Evolutionary conservation across 306 rosid species (phyloP), one percentile per base, ranked within the genome.

Genomic region (Castanopsis chinensis): DNA sequence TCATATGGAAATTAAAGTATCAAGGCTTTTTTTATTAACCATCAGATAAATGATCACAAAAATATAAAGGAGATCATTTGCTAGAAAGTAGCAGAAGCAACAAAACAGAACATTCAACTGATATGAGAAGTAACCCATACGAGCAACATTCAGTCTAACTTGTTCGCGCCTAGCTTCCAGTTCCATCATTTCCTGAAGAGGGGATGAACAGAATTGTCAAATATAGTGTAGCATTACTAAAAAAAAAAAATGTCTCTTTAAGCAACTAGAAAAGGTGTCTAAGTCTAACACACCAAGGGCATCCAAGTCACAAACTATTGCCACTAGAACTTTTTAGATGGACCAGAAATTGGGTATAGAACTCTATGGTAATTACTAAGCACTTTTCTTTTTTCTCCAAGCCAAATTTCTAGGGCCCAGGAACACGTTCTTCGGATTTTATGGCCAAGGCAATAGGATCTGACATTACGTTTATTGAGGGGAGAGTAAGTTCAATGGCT

Each of bases 91-190:
- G 76, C 64, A 35, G 33, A 82, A 79, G 73, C 25, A 76, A 85
- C 71, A 12, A 69, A 60, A 57, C 6, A 76, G 27, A 73, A 73
- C 23, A 57, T n/a, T 71, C 68, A 76, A 58, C 71, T 20, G 32
- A 43, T 65, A 82, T 69, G 27, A 51, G 65, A 77, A 72, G 74
- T 28, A 76, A 73, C 56, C 84, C 99, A 73, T 95, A 95, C 99
- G 78, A 76, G 93, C 93, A 87, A 95, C 98, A 87, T 95, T 91
- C 73, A 90, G 90, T 71, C 85, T 86, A 54, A 95, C 89, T 23
- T 68, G 93, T 82, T 95, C 96, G 69, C 98, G 99, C 86, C 91
- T 91, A 79, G 93, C 89, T 84, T 91, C 97, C 87, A 95, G 63
- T 52, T 91, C 94, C 74, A 79, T 76, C 83, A 91, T 86, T 85